A percentile compares a stretch with the other conserved stretches of the same genome.
Conservation (phyloP, 257 asterid genomes). For the Petrea volubilis region DNA sequence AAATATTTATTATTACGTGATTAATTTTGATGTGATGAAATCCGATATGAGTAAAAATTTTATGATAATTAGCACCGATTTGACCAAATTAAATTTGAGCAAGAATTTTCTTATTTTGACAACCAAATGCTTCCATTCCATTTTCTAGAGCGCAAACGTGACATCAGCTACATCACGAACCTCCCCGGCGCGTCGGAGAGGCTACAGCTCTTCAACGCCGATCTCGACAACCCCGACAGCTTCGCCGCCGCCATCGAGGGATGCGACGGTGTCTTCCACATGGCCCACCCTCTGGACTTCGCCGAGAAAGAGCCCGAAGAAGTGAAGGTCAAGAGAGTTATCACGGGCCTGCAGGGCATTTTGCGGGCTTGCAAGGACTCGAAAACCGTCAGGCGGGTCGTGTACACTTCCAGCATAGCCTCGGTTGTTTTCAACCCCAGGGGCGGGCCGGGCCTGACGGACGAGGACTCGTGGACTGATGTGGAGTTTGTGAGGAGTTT, state of each 20-base stretch:
- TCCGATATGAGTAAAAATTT: too few relatives aligned
- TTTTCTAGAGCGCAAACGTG: constrained; percentile 34
- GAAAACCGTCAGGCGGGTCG: constrained; percentile 45
- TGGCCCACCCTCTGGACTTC: constrained; percentile 54
- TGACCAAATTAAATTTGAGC: too few relatives aligned
- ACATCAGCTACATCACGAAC: constrained; percentile 49
- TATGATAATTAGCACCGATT: too few relatives aligned
- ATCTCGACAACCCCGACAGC: constrained; percentile 53
- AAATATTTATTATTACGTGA: too few relatives aligned
- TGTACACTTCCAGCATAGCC: constrained; percentile 40
- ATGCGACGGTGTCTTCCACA: constrained; percentile 65
- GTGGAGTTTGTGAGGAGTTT: constrained; percentile 14
- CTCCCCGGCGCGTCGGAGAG: constrained; percentile 51
- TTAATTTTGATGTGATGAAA: too few relatives aligned
- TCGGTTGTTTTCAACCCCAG: constrained; percentile 5
- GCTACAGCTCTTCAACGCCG: constrained; percentile 56
- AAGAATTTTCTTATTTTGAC: not conserved
- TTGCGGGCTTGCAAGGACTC: constrained; percentile 36
- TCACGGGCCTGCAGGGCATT: constrained; percentile 40
- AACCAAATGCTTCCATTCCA: not conserved
- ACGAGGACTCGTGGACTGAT: constrained; percentile 41
- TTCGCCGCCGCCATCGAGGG: constrained; percentile 55
- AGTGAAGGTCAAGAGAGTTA: constrained; percentile 21
- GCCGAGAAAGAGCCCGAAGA: constrained; percentile 38
- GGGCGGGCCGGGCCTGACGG: not conserved